Base-by-base conservation (phyloP, 306 rosid genomes). In the Adenanthera pavonina region DNA sequence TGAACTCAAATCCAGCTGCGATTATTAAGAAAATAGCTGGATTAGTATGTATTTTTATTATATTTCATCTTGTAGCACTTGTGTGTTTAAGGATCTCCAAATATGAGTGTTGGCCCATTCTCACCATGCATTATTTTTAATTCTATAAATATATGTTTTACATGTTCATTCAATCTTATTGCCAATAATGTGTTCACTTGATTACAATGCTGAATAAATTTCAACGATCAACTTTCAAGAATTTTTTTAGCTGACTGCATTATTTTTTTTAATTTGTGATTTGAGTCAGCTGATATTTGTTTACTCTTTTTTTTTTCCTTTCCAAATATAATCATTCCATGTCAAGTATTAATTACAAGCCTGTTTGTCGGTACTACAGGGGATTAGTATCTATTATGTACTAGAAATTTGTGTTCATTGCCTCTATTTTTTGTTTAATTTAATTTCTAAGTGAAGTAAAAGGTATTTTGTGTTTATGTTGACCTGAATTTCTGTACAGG, bases 11-110 rank as follows among this genome's bases (percentile, higher is more conserved):
- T 82, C 94, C 93, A 72, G 92, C 93, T 78, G 96, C 94, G 41
- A 82, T 92, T 90, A 89, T 95, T 85, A 95, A 95, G 90, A 95
- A 95, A 89, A 95, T 95, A 77, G 99, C 99, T 80, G 98, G 89
- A 85, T 78, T 93, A 89, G 99, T 95, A 86, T 84, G 86, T 68
- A 65, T 20, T 67, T 77, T 85, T 71, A n/a, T 75, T 74, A 19
- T 62, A 49, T 82, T 72, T 56, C 49, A 12, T 70, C 35, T 13
- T 41, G 71, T 40, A 51, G 41, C 76, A 62, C 53, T 40, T 19
- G 19, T 8, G 44, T 47, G 76, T 44, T 40, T 56, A 54, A 52
- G 35, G 64, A 59, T 61, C 65, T 40, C 33, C 53, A 49, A 67
- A 41, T 64, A 52, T 77, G 34, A 41, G 17, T 72, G 62, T 38